These are phyloP conservation scores for Gossypium mustelinum DNA, from an alignment of 345 rosid genomes.

Conservation along the genomic window DNA sequence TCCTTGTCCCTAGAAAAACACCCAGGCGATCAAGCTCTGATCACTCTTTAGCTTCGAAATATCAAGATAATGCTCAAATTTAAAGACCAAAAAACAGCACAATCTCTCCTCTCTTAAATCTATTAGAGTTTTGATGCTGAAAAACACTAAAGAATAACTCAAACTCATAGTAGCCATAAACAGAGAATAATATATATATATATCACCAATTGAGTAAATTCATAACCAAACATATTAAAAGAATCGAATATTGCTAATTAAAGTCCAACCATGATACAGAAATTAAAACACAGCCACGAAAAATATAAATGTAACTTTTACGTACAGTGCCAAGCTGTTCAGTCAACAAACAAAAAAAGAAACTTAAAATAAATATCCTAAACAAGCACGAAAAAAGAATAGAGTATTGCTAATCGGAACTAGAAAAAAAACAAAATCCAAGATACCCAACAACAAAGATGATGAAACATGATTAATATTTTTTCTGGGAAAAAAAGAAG, in stretches of 20 bases:
- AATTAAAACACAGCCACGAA: neutral
- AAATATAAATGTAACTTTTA: no score
- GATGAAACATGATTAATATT: neutral
- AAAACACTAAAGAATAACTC: neutral
- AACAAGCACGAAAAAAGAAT: neutral
- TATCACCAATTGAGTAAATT: neutral
- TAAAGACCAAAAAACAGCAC: neutral
- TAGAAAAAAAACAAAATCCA: neutral
- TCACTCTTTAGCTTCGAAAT: neutral
- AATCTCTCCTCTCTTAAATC: neutral
- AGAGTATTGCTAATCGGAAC: neutral
- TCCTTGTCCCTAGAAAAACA: neutral
- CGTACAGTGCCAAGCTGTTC: no score
- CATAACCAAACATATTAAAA: neutral
- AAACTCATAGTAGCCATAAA: neutral
- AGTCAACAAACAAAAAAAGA: neutral
- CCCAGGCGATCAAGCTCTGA: neutral
- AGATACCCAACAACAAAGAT: neutral
- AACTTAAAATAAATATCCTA: neutral
- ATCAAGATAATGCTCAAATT: neutral
- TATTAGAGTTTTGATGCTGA: slow-evolving; percentile 7
- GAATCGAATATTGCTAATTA: neutral
- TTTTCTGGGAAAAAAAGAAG: no score
- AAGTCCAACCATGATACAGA: neutral
- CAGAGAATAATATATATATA: neutral